phyloP scores from a whole-genome alignment of 495 filamentous ascomycete genomes.

The Aspergillus baeticus region DNA sequence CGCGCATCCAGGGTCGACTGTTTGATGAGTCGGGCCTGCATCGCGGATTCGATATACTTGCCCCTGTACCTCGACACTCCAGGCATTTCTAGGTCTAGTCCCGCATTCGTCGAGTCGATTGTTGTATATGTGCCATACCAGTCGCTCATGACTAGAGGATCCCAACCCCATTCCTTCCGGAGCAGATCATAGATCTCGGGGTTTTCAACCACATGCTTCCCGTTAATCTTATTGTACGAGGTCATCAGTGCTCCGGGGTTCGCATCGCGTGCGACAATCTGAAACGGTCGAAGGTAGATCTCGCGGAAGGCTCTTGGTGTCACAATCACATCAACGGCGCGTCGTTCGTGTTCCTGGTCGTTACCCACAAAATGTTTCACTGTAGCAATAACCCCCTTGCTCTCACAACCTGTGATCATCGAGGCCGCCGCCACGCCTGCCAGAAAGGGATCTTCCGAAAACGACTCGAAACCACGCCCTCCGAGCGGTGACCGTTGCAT shows the following conservation, averaged over 20 bases:
- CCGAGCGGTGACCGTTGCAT: slow-evolving; percentile 69
- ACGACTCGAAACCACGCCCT: slow-evolving; percentile 69
- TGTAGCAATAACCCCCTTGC: slow-evolving; percentile 55
- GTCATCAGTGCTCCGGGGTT: slow-evolving; percentile 69
- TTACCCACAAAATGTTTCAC: slow-evolving; percentile 74
- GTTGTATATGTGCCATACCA: slow-evolving; percentile 59
- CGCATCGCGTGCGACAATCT: slow-evolving; percentile 61
- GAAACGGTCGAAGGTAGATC: slow-evolving; percentile 71
- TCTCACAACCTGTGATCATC: slow-evolving; percentile 62
- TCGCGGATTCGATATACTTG: slow-evolving; percentile 36
- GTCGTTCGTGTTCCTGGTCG: slow-evolving; percentile 66
- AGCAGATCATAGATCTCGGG: slow-evolving; percentile 56
- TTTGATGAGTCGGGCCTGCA: slow-evolving; percentile 58
- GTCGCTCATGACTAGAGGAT: slow-evolving; percentile 40
- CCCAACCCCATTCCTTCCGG: slow-evolving; percentile 66
- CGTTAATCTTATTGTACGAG: slow-evolving; percentile 73
- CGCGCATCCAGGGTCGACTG: slow-evolving; percentile 53
- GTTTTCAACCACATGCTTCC: slow-evolving; percentile 63
- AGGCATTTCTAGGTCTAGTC: slow-evolving; percentile 71
- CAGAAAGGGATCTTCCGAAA: slow-evolving; percentile 68
- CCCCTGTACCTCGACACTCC: slow-evolving; percentile 57
- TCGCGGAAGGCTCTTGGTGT: slow-evolving; percentile 67
- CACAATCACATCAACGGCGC: slow-evolving; percentile 59
- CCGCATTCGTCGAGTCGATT: slow-evolving; percentile 57
- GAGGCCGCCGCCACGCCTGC: slow-evolving; percentile 59